These are phyloP conservation scores for Nyssa sinensis DNA, from an alignment of 148 eudicot genomes.

Conservation along the genomic window DNA sequence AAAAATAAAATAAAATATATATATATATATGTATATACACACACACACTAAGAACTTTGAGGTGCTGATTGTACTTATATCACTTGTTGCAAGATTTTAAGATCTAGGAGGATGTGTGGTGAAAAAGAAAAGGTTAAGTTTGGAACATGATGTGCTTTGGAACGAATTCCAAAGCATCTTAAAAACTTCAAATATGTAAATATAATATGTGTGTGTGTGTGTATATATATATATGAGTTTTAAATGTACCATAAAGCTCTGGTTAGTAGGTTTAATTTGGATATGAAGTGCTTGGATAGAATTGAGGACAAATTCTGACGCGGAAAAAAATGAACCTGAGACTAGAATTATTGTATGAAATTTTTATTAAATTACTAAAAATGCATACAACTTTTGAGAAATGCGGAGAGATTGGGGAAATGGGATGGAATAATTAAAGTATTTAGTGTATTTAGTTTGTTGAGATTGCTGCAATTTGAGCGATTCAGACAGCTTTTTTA, in stretches of 20 bases:
- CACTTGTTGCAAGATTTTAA: neutral
- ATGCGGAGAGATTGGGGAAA: neutral
- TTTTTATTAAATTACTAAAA: no score
- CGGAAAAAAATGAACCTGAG: no score
- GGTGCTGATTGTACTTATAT: neutral
- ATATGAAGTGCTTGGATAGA: neutral
- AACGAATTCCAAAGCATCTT: neutral
- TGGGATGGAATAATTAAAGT: neutral
- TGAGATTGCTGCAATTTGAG: neutral
- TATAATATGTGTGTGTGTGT: no score
- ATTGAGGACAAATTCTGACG: neutral
- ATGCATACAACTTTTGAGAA: no score
- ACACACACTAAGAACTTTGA: conserved; percentile 1
- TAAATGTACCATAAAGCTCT: neutral
- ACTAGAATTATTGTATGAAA: no score
- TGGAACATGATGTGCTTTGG: neutral
- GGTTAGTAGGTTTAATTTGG: neutral
- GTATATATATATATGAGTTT: no score
- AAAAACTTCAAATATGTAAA: neutral
- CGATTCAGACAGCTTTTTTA: neutral
- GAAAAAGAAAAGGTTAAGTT: neutral
- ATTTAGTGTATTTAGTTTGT: neutral
- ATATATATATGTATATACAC: no score
- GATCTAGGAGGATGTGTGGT: neutral
- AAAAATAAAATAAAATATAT: conserved; percentile 3